These are phyloP conservation scores for Pseudogymnoascus sp. DNA, from an alignment of 2,329 filamentous ascomycete genomes.

Conservation along the genomic window DNA sequence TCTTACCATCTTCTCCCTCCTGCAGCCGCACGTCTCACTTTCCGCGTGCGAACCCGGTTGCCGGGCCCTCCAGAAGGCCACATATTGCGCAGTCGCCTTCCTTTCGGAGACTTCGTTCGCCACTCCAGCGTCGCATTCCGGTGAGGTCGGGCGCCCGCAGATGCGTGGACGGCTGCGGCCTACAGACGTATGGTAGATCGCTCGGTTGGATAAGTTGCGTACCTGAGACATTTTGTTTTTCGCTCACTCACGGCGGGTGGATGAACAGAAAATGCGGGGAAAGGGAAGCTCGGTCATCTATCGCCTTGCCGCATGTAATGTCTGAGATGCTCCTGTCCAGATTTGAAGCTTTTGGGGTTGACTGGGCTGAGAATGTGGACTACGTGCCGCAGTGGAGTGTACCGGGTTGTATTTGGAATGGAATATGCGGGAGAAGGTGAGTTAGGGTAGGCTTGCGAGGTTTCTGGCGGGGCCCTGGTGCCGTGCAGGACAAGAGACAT, in stretches of 20 bases:
- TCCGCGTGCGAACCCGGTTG: neutral
- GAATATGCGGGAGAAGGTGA: slow-evolving; percentile 4
- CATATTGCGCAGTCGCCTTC: neutral
- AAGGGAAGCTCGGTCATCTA: neutral
- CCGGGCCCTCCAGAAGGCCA: neutral
- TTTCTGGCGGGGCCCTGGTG: neutral
- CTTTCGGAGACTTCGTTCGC: neutral
- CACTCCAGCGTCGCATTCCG: neutral
- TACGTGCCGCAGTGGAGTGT: neutral
- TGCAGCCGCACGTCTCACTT: neutral
- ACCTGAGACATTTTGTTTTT: neutral
- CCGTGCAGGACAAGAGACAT: neutral
- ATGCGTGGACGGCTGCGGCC: neutral
- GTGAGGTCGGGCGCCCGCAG: neutral
- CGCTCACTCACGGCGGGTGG: neutral
- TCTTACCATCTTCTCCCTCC: neutral
- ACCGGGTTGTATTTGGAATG: neutral
- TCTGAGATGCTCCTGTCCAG: neutral
- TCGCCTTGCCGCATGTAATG: neutral
- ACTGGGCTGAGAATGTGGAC: neutral
- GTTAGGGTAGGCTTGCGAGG: neutral
- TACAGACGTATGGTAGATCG: neutral
- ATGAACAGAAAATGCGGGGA: neutral
- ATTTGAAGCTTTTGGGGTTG: neutral
- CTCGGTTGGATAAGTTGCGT: neutral